Conservation (phyloP, 1,139 yeast genomes). For the Diutina pseudorugosa region DNA sequence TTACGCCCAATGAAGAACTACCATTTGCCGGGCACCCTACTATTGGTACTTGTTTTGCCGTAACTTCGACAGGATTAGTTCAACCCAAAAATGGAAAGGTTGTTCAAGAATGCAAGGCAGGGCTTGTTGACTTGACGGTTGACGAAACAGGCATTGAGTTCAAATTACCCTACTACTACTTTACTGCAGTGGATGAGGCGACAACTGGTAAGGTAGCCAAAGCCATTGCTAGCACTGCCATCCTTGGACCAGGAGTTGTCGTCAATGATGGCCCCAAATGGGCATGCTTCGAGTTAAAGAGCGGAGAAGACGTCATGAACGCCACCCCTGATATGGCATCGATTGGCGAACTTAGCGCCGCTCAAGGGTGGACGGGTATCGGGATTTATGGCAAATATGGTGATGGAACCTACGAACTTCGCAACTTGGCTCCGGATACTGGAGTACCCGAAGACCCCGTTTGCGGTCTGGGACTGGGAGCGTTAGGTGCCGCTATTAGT, state of each 20-base stretch:
- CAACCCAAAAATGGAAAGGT: constrained; percentile 15
- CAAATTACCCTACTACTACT: constrained; percentile 14
- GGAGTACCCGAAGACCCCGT: constrained; percentile 37
- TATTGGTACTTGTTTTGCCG: constrained; percentile 36
- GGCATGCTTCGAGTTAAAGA: background rate
- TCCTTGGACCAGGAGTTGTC: constrained; percentile 20
- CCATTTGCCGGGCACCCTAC: constrained; percentile 58
- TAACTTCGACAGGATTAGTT: constrained; percentile 19
- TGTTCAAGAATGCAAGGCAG: constrained; percentile 32
- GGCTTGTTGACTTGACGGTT: constrained; percentile 21
- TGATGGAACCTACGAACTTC: constrained; percentile 15
- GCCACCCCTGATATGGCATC: constrained; percentile 17
- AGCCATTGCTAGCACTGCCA: constrained; percentile 25
- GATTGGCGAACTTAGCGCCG: constrained; percentile 11
- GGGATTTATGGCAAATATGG: constrained; percentile 22
- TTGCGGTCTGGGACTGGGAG: constrained; percentile 38
- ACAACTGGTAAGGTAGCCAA: constrained; percentile 10
- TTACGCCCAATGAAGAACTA: constrained; percentile 31
- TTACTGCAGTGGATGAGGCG: constrained; percentile 12
- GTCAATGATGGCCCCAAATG: constrained; percentile 12
- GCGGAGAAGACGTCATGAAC: constrained; percentile 14
- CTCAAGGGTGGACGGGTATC: constrained; percentile 19
- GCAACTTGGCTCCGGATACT: constrained; percentile 28
- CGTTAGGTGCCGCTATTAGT: constrained; percentile 11
- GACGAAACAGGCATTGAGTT: constrained; percentile 11